Conservation (phyloP, 2,329 filamentous ascomycete species). For the Xylariaceae sp. region DNA sequence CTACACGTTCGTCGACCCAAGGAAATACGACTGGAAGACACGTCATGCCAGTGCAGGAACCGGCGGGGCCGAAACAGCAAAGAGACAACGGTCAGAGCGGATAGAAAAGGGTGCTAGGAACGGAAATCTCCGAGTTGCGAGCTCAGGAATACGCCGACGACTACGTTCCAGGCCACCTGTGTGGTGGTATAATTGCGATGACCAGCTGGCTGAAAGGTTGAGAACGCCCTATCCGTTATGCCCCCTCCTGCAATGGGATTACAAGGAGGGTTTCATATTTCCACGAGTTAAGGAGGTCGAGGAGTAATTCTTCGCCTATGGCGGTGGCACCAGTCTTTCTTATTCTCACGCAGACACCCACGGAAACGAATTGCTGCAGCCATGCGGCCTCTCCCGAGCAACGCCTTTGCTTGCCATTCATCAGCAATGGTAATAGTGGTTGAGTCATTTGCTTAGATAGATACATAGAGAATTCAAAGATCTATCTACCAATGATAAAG, state of each 20-base stretch:
- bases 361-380: too few species aligned
- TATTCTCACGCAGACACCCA: too few species aligned
- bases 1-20: slow-evolving; percentile 15
- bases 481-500: too few species aligned
- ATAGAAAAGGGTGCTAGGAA: too few species aligned
- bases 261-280: slow-evolving; percentile 3
- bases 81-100: too few species aligned
- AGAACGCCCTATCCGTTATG: too few species aligned
- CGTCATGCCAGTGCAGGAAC: neutral
- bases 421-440: too few species aligned
- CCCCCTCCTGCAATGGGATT: neutral
- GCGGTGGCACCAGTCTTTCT: too few species aligned
- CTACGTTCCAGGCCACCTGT: neutral
- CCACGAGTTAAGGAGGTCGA: neutral
- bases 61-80: neutral
- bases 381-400: too few species aligned
- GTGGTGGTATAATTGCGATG: slow-evolving; percentile 1
- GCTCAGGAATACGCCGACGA: neutral
- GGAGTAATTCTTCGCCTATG: neutral
- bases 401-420: too few species aligned
- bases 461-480: too few species aligned
- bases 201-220: neutral
- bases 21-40: slow-evolving; percentile 12
- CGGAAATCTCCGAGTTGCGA: neutral
- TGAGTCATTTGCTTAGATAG: too few species aligned